Base-by-base conservation (phyloP, 805 yeast species). In the Candida arabinofermentans region DNA sequence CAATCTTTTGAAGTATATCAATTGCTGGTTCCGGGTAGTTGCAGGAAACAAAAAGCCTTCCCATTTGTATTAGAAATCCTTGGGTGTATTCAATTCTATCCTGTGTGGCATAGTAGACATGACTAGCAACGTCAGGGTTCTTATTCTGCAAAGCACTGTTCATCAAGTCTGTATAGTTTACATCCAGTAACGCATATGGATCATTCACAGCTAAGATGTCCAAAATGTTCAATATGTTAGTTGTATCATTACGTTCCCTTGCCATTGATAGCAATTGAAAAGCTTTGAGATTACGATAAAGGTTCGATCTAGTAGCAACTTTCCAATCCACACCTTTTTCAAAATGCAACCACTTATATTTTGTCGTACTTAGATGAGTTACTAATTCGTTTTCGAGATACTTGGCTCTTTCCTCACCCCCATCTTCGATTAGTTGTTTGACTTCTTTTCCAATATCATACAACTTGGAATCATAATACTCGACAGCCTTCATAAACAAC, bases 211-310 rank as follows among this genome's bases (percentile, higher is more conserved):
- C 33, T 35, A 51, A 19, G 2, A 42, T 31, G 12, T 37, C 22
- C 4, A 57, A 19, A 8, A 57, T 27, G 7, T 42, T 35, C 9
- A 47, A 12, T 2, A 52, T 33, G 9, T 45, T 46, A 12, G 42
- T 41, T 2, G 57, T 45, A 44, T 61, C 64, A 32, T 52, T 42
- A 13, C 57, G 21, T 3, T 24, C 35, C 24, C 48, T 42, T 2
- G 64, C 61, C 36, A 29, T 22, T 26, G 41, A 34, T n/a, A 59
- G 24, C 1, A 60, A 37, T 13, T 21, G 18, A 34, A 47, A 43
- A 4, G 47, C n/a, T n/a, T n/a, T n/a, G n/a, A n/a, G n/a, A n/a
- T n/a, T n/a, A n/a, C n/a, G n/a, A n/a, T n/a, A n/a, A n/a, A n/a
- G n/a, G n/a, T n/a, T n/a, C n/a, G n/a, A n/a, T n/a, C n/a, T n/a